phyloP scores from a whole-genome alignment of 2,329 filamentous ascomycete species.

The Pleoardoris graminearum region DNA sequence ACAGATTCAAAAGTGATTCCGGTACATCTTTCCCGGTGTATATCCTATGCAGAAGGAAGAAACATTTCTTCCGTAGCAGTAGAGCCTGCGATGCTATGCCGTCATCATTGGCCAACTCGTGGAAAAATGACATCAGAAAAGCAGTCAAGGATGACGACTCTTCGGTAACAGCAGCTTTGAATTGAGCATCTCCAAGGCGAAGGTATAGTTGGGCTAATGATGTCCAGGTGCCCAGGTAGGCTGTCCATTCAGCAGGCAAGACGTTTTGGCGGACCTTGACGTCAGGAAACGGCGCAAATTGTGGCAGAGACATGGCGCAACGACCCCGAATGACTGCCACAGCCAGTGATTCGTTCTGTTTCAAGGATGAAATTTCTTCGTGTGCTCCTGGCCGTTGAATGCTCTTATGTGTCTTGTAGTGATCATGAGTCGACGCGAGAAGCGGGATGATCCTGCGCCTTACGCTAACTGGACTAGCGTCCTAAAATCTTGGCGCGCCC shows the following conservation, averaged over 20 bases:
- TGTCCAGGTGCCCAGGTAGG: conserved; percentile 76
- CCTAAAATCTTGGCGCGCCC: conserved; percentile 6
- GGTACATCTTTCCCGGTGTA: conserved; percentile 55
- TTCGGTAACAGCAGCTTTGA: conserved; percentile 55
- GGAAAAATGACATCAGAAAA: conserved; percentile 71
- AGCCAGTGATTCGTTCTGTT: not conserved
- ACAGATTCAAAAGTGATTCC: conserved; percentile 61
- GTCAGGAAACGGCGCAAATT: conserved; percentile 77
- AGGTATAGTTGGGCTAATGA: conserved; percentile 68
- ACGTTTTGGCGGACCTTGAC: conserved; percentile 68
- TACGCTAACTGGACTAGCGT: not conserved
- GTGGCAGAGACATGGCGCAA: conserved; percentile 60
- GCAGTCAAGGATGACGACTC: conserved; percentile 59
- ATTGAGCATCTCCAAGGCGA: conserved; percentile 59
- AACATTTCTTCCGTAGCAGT: conserved; percentile 64
- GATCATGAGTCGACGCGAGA: conserved; percentile 1
- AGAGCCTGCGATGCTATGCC: conserved; percentile 45
- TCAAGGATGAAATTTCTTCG: not conserved
- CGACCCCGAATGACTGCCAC: not conserved
- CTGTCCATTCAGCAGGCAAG: conserved; percentile 72
- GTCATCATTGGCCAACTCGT: conserved; percentile 51
- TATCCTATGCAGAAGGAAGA: conserved; percentile 65
- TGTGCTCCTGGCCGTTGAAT: not conserved
- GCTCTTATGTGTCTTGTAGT: not conserved
- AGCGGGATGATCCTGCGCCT: not conserved